phyloP scores from a whole-genome alignment of 129 eudicot species.

The Cynara cardunculus region DNA sequence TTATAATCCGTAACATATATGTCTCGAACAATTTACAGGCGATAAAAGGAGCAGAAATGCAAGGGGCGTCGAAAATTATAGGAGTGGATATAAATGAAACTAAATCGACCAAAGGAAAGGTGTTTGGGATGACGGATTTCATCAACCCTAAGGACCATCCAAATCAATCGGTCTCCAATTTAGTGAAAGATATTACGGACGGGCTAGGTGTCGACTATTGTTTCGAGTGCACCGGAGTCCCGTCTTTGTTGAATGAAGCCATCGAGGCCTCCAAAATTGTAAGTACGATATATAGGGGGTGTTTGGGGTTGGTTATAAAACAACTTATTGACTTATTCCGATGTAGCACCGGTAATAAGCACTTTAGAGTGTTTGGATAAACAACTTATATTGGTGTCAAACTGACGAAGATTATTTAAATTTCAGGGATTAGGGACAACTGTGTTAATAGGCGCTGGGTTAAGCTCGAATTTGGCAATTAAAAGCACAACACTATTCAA shows the following conservation, averaged over 20 bases:
- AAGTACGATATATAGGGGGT: neutral
- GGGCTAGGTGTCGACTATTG: constrained; percentile 52
- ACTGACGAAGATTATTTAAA: neutral
- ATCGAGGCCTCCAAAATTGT: constrained; percentile 50
- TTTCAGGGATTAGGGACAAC: constrained; percentile 43
- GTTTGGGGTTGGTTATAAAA: too few species aligned
- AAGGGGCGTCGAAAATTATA: constrained; percentile 48
- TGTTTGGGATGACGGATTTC: constrained; percentile 54
- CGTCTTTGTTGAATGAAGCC: constrained; percentile 43
- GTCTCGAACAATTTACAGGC: constrained; percentile 15
- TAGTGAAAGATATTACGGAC: constrained; percentile 41
- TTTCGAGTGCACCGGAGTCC: constrained; percentile 57
- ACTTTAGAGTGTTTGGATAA: too few species aligned
- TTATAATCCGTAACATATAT: too few species aligned
- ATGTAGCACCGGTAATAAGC: too few species aligned
- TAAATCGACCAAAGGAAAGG: constrained; percentile 36
- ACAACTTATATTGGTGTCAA: too few species aligned
- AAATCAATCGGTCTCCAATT: constrained; percentile 28
- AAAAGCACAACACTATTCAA: constrained; percentile 16
- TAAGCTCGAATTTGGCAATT: constrained; percentile 24
- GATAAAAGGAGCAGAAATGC: constrained; percentile 46
- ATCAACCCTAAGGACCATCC: constrained; percentile 42
- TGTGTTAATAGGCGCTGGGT: constrained; percentile 39
- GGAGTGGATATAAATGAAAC: constrained; percentile 53
- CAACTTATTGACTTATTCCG: too few species aligned